Percentiles rank a stretch among this genome's conserved stretches.
phyloP scores from a whole-genome alignment of 305 asterid species.

The Ilex paraguariensis region DNA sequence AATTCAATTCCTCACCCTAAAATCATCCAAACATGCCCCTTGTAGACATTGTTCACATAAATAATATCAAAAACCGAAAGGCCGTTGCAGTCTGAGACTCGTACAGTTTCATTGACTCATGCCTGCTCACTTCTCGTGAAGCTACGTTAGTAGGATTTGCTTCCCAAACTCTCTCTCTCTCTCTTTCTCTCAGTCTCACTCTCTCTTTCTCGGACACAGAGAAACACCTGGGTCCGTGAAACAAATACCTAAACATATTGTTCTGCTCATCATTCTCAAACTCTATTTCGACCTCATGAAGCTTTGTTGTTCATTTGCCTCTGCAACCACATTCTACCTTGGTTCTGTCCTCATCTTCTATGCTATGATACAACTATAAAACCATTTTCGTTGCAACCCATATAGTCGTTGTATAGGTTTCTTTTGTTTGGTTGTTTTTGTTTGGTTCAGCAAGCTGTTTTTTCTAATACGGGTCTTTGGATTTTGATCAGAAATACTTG shows the following conservation, averaged over 20 bases:
- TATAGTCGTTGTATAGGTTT: too few species aligned
- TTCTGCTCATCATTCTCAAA: background rate
- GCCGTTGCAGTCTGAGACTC: constrained; percentile 8
- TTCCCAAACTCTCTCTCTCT: constrained; percentile 9
- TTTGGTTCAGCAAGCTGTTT: too few species aligned
- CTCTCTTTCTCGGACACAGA: constrained; percentile 18
- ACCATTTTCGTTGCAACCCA: too few species aligned
- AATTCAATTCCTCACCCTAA: too few species aligned
- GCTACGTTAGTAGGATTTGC: background rate
- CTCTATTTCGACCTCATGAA: background rate
- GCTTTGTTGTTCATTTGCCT: constrained; percentile 6
- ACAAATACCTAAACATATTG: background rate
- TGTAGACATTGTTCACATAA: too few species aligned
- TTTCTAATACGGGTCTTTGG: too few species aligned
- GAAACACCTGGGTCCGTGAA: background rate
- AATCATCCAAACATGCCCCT: too few species aligned
- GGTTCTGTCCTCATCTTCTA: too few species aligned
- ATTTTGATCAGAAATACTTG: too few species aligned
- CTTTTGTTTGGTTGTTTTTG: too few species aligned
- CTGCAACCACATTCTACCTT: constrained; percentile 4
- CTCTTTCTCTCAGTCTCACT: constrained; percentile 22
- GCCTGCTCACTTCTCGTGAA: constrained; percentile 34
- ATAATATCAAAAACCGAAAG: background rate
- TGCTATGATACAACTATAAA: too few species aligned
- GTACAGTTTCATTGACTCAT: constrained; percentile 22